These are phyloP conservation scores for Populus nigra DNA, from an alignment of 345 rosid genomes.

Conservation along the genomic window DNA sequence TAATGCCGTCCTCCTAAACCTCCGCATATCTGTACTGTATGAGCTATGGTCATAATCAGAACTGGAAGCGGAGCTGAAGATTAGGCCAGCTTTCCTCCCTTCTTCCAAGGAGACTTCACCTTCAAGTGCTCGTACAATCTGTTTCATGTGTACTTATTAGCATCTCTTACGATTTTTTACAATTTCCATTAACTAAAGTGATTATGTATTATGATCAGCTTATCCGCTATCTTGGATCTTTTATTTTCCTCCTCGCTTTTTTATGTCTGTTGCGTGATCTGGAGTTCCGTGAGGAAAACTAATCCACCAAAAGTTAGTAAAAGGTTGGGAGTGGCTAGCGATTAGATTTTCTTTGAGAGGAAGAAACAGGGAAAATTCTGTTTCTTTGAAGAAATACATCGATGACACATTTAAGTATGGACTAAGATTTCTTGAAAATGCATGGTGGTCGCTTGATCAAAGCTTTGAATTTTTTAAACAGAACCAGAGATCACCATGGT, in stretches of 20 bases:
- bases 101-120: not conserved
- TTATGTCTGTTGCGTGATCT: not conserved
- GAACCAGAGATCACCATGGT: not conserved
- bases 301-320: not conserved
- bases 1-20: not conserved
- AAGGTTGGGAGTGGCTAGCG: not conserved
- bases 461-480: not conserved
- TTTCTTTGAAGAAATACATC: not conserved
- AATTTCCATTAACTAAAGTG: not conserved
- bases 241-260: not conserved
- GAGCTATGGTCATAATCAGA: not conserved
- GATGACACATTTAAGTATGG: not conserved
- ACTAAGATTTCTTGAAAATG: not conserved
- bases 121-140: constrained; percentile 3
- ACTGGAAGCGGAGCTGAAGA: not conserved
- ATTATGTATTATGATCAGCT: not conserved
- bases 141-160: not conserved
- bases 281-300: not conserved
- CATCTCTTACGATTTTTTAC: not conserved
- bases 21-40: not conserved
- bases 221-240: not conserved
- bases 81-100: not conserved
- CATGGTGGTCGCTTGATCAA: not conserved
- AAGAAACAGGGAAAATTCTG: not conserved
- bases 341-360: no score